A percentile compares a stretch with the other conserved stretches of the same genome.
These are phyloP conservation scores for Phytophthora crassamura DNA, from an alignment of 352 stramenopile species.

Conservation along the genomic window DNA sequence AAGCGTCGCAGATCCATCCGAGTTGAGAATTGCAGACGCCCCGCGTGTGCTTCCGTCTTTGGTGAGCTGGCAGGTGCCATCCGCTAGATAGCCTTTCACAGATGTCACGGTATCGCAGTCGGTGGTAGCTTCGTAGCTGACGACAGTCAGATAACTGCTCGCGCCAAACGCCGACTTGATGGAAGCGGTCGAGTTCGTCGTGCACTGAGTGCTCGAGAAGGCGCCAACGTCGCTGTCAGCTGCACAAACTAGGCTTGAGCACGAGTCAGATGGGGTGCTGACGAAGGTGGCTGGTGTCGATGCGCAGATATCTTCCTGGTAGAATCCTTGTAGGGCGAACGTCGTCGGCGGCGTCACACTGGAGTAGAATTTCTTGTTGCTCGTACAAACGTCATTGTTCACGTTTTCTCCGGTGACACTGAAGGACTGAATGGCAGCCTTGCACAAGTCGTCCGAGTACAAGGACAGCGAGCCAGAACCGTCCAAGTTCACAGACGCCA, in stretches of 20 bases:
- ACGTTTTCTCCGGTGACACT: background rate
- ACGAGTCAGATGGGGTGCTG: background rate
- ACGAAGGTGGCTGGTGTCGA: background rate
- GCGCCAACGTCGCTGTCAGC: background rate
- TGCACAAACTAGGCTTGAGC: background rate
- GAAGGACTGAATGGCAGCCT: background rate
- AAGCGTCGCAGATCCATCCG: background rate
- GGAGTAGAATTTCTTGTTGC: constrained; percentile 5
- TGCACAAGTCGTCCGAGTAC: constrained; percentile 8
- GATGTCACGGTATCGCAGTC: background rate
- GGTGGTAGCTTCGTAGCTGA: background rate
- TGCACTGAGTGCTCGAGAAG: constrained; percentile 1
- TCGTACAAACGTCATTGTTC: background rate
- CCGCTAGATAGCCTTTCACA: constrained; percentile 1
- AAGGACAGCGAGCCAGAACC: background rate
- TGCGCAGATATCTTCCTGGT: background rate
- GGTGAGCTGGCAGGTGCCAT: background rate
- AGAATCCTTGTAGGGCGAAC: constrained; percentile 4
- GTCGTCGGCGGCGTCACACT: background rate
- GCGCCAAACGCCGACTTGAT: background rate
- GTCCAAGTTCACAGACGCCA: constrained; percentile 4
- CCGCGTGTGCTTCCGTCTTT: constrained; percentile 1
- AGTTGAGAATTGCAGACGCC: background rate
- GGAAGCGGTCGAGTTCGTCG: background rate
- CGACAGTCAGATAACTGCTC: constrained; percentile 1